Evolutionary conservation across 495 filamentous ascomycete species (phyloP).

Genomic region (Hypoxylon intermedium): DNA sequence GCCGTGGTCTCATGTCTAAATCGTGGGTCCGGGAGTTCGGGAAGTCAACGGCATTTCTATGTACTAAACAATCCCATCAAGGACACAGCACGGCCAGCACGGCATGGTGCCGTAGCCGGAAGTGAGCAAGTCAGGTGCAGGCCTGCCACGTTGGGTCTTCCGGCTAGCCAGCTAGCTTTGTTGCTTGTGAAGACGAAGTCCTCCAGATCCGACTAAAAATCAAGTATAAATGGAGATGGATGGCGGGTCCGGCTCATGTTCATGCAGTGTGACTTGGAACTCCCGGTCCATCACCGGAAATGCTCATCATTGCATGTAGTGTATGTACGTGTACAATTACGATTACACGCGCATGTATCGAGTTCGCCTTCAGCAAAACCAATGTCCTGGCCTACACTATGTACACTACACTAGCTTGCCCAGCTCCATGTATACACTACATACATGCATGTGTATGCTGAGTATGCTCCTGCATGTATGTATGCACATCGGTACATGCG

Average conservation of each 20-base stretch:
- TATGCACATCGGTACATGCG: too few relatives aligned
- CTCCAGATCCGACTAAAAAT: background rate
- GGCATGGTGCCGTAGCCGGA: too few relatives aligned
- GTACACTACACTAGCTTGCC: too few relatives aligned
- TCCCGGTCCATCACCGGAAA: slow-evolving; percentile 18
- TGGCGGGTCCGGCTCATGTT: slow-evolving; percentile 3
- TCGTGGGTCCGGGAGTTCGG: slow-evolving; percentile 23
- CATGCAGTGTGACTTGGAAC: slow-evolving; percentile 26
- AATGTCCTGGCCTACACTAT: background rate
- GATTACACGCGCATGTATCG: too few relatives aligned
- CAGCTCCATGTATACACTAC: too few relatives aligned
- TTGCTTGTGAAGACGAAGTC: too few relatives aligned
- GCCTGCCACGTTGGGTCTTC: background rate
- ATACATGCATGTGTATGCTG: too few relatives aligned
- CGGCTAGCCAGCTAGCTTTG: background rate
- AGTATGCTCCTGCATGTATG: too few relatives aligned
- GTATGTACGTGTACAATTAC: too few relatives aligned
- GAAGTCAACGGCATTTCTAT: slow-evolving; percentile 30
- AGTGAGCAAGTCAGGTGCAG: too few relatives aligned
- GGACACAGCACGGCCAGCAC: too few relatives aligned
- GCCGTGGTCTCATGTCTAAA: slow-evolving; percentile 1
- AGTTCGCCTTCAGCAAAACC: background rate
- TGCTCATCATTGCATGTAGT: slow-evolving; percentile 4
- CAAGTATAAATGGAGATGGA: slow-evolving; percentile 1
- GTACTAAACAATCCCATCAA: background rate